Base-by-base conservation (phyloP, 768 basidiomycete genomes). In the Suillus plorans region DNA sequence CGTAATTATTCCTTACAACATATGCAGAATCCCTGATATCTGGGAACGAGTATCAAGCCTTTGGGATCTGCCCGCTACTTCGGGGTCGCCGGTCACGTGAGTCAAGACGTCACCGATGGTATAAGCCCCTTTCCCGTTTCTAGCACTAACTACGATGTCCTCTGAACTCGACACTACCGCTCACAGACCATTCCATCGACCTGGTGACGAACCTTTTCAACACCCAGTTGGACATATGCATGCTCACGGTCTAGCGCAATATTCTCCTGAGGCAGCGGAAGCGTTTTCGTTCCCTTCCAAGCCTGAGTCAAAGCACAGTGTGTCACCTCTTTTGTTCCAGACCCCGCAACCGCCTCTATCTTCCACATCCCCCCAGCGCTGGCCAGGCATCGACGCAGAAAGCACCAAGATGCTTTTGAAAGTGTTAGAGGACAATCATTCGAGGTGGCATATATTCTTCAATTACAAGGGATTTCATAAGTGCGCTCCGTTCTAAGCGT, bases 401-500 rank as follows among this genome's bases (percentile, higher is more conserved):
- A 50, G 58, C 36, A 68, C 66, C 1, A 55, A 62, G 1, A 45
- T 68, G n/a, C 64, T 76, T 45, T 61, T 66, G 52, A 64, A 67
- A 45, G 65, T 61, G 0, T 62, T 78, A 55, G 69, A 68, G 41
- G 73, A 75, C 13, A 76, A 79, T 59, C 73, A 78, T 45, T 64
- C 64, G 20, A 69, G 72, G 42, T 75, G 72, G 70, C 76, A 79
- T 52, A 71, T 74, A 37, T 79, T 77, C 69, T 74, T 77, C 69
- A 78, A 79, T 60, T 72, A 76, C 57, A 68, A 67, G 47, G 60
- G 74, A 0, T 79, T 77, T 65, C 78, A 79, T 62, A 79, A 79
- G 78, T 79, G 36, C 16, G 75, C 58, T 13, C 16, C 18, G 16
- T 18, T 58, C 2, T 8, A 22, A 20, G 25, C 6, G 70, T 45